Conservation (phyloP, 192 early-diverging fungal species). For the Coemansia sp. region DNA sequence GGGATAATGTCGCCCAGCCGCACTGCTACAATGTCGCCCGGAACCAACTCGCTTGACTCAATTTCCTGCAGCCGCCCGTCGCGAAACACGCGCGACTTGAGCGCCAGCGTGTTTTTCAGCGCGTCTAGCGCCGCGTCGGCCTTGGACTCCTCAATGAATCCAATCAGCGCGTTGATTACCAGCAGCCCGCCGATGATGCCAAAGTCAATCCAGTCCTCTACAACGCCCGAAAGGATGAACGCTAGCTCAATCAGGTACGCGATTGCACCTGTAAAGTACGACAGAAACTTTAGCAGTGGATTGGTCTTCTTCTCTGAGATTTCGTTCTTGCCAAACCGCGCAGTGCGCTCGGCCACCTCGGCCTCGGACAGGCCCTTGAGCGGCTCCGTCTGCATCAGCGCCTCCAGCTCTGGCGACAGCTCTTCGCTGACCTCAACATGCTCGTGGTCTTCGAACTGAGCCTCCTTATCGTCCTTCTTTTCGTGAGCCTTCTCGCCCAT, state of each 20-base stretch:
- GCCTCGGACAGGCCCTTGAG: conserved; percentile 69
- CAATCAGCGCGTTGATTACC: conserved; percentile 87
- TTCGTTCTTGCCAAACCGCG: conserved; percentile 79
- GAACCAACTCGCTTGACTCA: conserved; percentile 76
- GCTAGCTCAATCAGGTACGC: conserved; percentile 89
- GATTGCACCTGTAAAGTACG: conserved; percentile 88
- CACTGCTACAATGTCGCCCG: conserved; percentile 88
- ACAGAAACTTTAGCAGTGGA: conserved; percentile 80
- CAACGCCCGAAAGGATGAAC: conserved; percentile 75
- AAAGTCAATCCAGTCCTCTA: conserved; percentile 79
- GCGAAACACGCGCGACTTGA: conserved; percentile 80
- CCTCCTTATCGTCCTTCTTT: conserved; percentile 41
- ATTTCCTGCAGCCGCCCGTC: conserved; percentile 74
- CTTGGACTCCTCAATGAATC: conserved; percentile 90
- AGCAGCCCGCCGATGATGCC: conserved; percentile 79
- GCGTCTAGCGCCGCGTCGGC: conserved; percentile 93
- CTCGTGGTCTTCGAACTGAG: conserved; percentile 68
- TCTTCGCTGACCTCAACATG: conserved; percentile 76
- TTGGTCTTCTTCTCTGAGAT: conserved; percentile 82
- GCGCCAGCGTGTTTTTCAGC: conserved; percentile 88
- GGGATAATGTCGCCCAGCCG: conserved; percentile 94
- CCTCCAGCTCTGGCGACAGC: conserved; percentile 80
- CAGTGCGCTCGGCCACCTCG: conserved; percentile 73
- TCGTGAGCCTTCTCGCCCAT: conserved; percentile 17
- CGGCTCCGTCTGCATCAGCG: conserved; percentile 80